Conservation (phyloP, 495 filamentous ascomycete genomes). For the Xylaria venustula region DNA sequence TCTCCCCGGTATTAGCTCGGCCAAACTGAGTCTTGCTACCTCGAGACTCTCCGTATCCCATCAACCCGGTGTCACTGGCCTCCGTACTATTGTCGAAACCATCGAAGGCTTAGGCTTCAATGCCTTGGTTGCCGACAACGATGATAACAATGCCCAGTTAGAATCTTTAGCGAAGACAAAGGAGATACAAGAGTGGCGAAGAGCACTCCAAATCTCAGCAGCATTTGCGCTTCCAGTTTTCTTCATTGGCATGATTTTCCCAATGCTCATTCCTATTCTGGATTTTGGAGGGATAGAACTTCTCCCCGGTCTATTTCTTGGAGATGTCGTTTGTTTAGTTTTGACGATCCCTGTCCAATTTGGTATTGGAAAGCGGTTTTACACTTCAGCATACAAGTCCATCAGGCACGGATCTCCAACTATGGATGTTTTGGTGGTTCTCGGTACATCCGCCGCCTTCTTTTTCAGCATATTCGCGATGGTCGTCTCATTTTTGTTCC, state of each 20-base stretch:
- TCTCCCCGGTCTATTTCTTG: constrained; percentile 76
- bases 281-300: constrained; percentile 71
- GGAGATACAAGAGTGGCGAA: constrained; percentile 90
- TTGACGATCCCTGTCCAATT: constrained; percentile 95
- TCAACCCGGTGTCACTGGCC: constrained; percentile 65
- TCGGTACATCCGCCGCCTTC: constrained; percentile 96
- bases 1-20: constrained; percentile 69
- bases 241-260: constrained; percentile 86
- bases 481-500: constrained; percentile 68
- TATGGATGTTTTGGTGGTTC: constrained; percentile 94
- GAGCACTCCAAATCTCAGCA: constrained; percentile 70
- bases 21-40: constrained; percentile 65
- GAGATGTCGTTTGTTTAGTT: constrained; percentile 76
- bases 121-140: constrained; percentile 81
- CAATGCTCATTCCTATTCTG: constrained; percentile 68
- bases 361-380: constrained; percentile 91
- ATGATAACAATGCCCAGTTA: constrained; percentile 95
- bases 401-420: constrained; percentile 86
- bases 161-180: constrained; percentile 94
- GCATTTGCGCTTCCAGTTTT: constrained; percentile 90
- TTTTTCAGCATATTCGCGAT: constrained; percentile 94
- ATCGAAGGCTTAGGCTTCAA: constrained; percentile 82
- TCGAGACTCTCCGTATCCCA: constrained; percentile 69
- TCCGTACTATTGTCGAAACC: constrained; percentile 77
- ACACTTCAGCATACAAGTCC: constrained; percentile 85